phyloP scores from a whole-genome alignment of 2,329 filamentous ascomycete species.

The Teratosphaeria zuluensis region DNA sequence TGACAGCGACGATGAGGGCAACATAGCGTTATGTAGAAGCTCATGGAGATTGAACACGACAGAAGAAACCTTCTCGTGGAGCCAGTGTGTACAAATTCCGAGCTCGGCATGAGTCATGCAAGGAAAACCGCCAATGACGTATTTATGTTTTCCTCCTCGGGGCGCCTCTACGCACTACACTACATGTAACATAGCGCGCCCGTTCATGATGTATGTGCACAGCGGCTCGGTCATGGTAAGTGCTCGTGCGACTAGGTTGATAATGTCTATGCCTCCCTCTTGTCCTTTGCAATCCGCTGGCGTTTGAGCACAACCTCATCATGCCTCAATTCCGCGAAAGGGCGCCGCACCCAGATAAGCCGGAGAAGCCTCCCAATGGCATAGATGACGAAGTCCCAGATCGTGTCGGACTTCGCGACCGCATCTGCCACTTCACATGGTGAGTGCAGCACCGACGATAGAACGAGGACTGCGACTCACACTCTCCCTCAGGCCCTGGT shows the following conservation, averaged over 20 bases:
- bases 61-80: too few relatives aligned
- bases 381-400: not conserved
- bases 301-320: not conserved
- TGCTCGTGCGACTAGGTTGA: not conserved
- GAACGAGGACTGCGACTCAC: not conserved
- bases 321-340: not conserved
- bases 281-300: not conserved
- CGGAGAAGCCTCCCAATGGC: not conserved
- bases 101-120: too few relatives aligned
- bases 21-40: too few relatives aligned
- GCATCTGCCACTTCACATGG: constrained; percentile 1
- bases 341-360: not conserved
- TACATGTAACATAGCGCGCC: not conserved
- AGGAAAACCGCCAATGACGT: too few relatives aligned
- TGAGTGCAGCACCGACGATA: not conserved
- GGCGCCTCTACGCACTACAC: not conserved
- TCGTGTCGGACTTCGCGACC: not conserved
- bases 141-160: too few relatives aligned
- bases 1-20: too few relatives aligned
- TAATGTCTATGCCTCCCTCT: not conserved
- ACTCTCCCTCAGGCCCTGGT: constrained; percentile 50
- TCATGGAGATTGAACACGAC: too few relatives aligned
- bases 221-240: not conserved
- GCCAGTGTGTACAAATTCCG: too few relatives aligned
- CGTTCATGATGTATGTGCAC: not conserved